Percentiles rank a stretch among this genome's conserved stretches.
Conservation (phyloP, 1,284 basidiomycete species). For the Leccinum angustisporum region DNA sequence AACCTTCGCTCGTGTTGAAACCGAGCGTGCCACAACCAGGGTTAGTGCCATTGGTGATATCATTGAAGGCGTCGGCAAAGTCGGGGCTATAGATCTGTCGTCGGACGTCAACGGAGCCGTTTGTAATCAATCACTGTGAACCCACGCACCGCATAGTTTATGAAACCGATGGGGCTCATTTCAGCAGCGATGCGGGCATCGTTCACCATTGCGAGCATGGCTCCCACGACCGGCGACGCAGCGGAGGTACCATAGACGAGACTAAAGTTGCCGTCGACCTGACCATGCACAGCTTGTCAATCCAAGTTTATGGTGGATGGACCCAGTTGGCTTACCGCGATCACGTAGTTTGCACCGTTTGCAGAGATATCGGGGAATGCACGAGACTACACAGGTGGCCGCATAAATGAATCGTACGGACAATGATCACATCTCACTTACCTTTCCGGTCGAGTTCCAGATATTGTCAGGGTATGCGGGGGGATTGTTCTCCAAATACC, state of each 20-base stretch:
- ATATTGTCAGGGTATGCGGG: conserved; percentile 37
- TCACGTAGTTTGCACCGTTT: conserved; percentile 45
- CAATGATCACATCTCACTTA: conserved; percentile 21
- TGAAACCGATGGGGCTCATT: conserved; percentile 42
- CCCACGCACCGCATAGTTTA: conserved; percentile 36
- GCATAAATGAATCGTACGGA: neutral
- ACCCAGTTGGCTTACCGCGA: conserved; percentile 21
- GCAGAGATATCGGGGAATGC: conserved; percentile 47
- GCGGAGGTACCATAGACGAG: conserved; percentile 42
- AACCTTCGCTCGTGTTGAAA: conserved; percentile 37
- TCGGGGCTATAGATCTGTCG: conserved; percentile 27
- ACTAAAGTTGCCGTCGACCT: conserved; percentile 37
- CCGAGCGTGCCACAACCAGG: conserved; percentile 42
- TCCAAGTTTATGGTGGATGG: neutral
- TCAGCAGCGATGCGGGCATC: conserved; percentile 42
- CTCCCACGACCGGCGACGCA: conserved; percentile 43
- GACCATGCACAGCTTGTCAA: neutral
- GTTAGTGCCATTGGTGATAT: conserved; percentile 47
- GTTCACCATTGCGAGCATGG: conserved; percentile 49
- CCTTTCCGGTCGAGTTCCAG: conserved; percentile 51
- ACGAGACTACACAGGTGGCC: conserved; percentile 26
- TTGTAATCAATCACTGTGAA: neutral
- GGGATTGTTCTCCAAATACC: conserved; percentile 25
- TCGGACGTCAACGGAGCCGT: neutral
- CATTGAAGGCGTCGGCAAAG: conserved; percentile 37